Evolutionary conservation across 139 green algal species (phyloP), one percentile per base, ranked within the genome.

Genomic region (Tetradesmus obliquus): DNA sequence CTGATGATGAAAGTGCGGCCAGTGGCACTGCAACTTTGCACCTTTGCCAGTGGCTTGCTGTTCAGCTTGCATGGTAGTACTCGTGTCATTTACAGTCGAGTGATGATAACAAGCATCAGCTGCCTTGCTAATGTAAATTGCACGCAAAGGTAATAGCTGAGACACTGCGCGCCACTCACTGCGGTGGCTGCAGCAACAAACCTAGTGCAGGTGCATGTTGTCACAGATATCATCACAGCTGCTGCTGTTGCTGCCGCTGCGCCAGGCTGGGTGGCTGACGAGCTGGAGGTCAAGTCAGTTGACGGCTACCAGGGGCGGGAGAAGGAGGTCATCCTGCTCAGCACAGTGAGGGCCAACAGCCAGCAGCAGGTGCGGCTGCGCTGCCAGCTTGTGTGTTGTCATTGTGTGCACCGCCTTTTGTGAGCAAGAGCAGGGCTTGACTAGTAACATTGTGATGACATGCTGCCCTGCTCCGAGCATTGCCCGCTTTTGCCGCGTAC

Each of bases 261-360:
- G 51, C 60, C 85, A 79, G 76, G 69, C 58, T 55, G 66, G 32
- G 85, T 81, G 62, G 12, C 62, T 62, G 32, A 80, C 45, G 85
- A 89, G 72, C 88, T 95, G n/a, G 94, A 96, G 91, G 88, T 94
- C 80, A 95, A 95, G 89, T 94, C 93, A 12, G 95, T 98, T 79
- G 96, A 97, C 82, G 96, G 94, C 0, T 98, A 95, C 89, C 98
- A 99, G 94, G 98, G 98, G 15, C 95, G 97, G 0, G 98, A 99
- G 93, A 97, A 97, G 76, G 98, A 99, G 91, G 94, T 97, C 3
- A 96, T 99, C 51, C 90, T 99, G 13, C 96, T 99, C 84, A 97
- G 90, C 32, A 95, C 97, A 1, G 98, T 99, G 66, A 94, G 98
- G 5, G 96, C 94, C 89, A 99, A 99, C 90, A 1, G 57, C 1